A percentile compares a stretch with the other conserved stretches of the same genome.
Evolutionary conservation across 1,284 basidiomycete genomes (phyloP).

Genomic region (Cryptococcus sp.): DNA sequence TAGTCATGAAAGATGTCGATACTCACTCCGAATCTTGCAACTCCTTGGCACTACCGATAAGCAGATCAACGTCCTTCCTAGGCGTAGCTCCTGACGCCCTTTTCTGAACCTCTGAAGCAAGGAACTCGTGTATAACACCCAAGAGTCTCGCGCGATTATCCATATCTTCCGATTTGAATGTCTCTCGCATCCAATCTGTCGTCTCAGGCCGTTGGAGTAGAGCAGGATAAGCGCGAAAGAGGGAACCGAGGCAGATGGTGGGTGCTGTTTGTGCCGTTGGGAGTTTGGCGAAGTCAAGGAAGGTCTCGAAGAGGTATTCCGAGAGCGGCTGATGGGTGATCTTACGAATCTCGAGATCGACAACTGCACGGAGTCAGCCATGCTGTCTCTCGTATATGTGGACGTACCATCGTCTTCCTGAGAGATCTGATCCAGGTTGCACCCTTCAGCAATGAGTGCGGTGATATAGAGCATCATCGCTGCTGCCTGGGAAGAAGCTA

Average conservation of each 20-base stretch:
- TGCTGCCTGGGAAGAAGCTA: slow-evolving; percentile 17
- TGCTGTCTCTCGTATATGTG: background rate
- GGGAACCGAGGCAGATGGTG: slow-evolving; percentile 79
- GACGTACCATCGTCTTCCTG: slow-evolving; percentile 58
- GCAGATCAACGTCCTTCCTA: slow-evolving; percentile 76
- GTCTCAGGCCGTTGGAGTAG: slow-evolving; percentile 79
- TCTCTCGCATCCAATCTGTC: slow-evolving; percentile 80
- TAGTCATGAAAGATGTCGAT: background rate
- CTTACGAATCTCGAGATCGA: slow-evolving; percentile 18
- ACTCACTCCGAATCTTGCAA: slow-evolving; percentile 92
- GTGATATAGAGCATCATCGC: slow-evolving; percentile 74
- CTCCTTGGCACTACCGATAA: slow-evolving; percentile 90
- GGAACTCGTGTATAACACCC: slow-evolving; percentile 86
- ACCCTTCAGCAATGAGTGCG: slow-evolving; percentile 81
- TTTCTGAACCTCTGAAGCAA: slow-evolving; percentile 76
- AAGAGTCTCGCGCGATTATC: slow-evolving; percentile 74
- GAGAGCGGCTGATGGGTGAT: slow-evolving; percentile 58
- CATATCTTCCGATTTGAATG: slow-evolving; percentile 71
- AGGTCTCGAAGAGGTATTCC: slow-evolving; percentile 75
- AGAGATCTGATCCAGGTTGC: slow-evolving; percentile 78
- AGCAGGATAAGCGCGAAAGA: slow-evolving; percentile 89
- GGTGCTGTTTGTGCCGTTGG: slow-evolving; percentile 35
- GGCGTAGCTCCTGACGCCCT: slow-evolving; percentile 54
- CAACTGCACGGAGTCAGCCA: slow-evolving; percentile 2
- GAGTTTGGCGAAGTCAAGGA: slow-evolving; percentile 58